Evolutionary conservation across 2,329 filamentous ascomycete genomes (phyloP), one percentile per base, ranked within the genome.

Genomic region (Aspergillus sp.): DNA sequence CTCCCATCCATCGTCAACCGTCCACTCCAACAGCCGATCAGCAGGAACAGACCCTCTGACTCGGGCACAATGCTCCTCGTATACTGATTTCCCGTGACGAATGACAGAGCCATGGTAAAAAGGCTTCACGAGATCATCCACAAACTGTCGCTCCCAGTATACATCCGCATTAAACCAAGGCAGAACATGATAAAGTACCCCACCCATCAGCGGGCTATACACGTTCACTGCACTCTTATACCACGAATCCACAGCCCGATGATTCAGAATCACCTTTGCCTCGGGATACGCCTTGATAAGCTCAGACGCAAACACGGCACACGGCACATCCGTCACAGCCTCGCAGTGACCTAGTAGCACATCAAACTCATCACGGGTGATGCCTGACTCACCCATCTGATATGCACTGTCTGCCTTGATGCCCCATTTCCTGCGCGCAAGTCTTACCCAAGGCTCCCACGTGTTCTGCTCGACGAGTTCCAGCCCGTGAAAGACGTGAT

Each of bases 201-300:
- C 19, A 2, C 19, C 19, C 19, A 27, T 36, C 41, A 46, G 9
- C 19, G 31, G 13, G 9, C 5, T 27, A 11, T 6, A 6, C 7
- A 8, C 27, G 10, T 39, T 12, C 8, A 29, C 37, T 13, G 13
- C 19, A 9, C 19, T 27, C 36, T 29, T 26, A 29, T 49, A 42
- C 50, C 52, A 60, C 6, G 40, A 12, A 11, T 57, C 47, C 6
- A 50, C 43, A 35, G 54, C 43, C 13, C 58, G 55, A 6, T 37
- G 30, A n/a, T 48, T 54, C 4, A 60, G 35, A 30, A 60, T 53
- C 5, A 59, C 56, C 33, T 59, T 58, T 7, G 57, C 55, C 5
- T 54, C 49, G 1, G 57, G 57, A 33, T 59, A 60, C 0, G 54
- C 47, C 9, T 19, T 33, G 31, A 58, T 51, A 2, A 59, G 27